Base-by-base conservation (phyloP, 208 protist genomes). In the Leishmania amazonensis region DNA sequence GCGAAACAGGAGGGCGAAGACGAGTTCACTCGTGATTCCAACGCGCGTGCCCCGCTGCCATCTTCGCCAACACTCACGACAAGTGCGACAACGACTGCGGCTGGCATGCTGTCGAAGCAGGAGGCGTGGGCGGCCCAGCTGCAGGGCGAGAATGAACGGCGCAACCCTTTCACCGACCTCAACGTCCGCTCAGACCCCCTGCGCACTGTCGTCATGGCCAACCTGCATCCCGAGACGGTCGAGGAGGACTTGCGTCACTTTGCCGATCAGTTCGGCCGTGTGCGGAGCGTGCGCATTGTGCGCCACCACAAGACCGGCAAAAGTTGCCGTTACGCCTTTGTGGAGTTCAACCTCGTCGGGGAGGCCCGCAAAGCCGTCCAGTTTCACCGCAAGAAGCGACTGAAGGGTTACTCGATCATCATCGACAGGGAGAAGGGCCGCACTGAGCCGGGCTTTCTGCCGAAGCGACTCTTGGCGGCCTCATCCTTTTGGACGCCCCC, bases 221-320 rank as follows among this genome's bases (percentile, higher is more conserved):
- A 91, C 81, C 83, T 97, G 21, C 91, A 89, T 76, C 78, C 83
- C 42, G 88, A 92, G 62, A 87, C 90, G 2, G 76, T 90, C n/a
- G 94, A 97, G 76, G 92, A 90, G 76, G 94, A 97, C 21, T 75
- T 97, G 49, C 94, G 91, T 8, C 60, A 86, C 47, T 97, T 96
- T 79, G 88, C 92, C 11, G 92, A 97, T 81, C 93, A 96, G 89
- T 95, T 97, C 78, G 94, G 94, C 67, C 90, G 91, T 38, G 94
- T 97, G 8, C 65, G 90, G 74, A 81, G 79, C 38, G 86, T 92
- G 57, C 93, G 91, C 58, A 84, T 97, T 38, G 88, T 97, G 31
- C 88, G 91, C 24, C 62, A 91, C 79, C 71, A 75, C 76, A 87
- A 88, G 54, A 92, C 87, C 0, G 91, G 92, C 19, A 88, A 87